A percentile compares a stretch with the other conserved stretches of the same genome.
Evolutionary conservation across 179 eudicot genomes (phyloP).

Genomic region (Spergularia azorica): DNA sequence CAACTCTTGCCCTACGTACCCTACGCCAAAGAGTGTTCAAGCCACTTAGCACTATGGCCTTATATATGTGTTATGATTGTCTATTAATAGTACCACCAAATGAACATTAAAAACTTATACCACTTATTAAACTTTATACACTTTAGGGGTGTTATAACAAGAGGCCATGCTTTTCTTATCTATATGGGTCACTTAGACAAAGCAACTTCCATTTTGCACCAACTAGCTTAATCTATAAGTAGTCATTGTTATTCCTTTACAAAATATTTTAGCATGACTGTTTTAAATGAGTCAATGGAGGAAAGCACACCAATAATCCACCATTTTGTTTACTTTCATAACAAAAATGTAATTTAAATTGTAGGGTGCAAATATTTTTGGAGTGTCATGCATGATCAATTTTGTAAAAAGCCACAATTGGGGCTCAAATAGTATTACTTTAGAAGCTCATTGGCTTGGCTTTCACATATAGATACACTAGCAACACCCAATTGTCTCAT

Average conservation of each 20-base stretch:
- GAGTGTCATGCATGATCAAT: not conserved
- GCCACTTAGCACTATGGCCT: too few species aligned
- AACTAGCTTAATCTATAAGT: not conserved
- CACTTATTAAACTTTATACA: too few species aligned
- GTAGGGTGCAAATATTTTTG: not conserved
- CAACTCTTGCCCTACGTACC: too few species aligned
- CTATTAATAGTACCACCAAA: too few species aligned
- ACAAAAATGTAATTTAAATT: not conserved
- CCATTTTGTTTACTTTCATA: not conserved
- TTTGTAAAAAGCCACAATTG: not conserved
- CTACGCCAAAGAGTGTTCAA: too few species aligned
- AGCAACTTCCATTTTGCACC: not conserved
- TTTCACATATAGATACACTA: slow-evolving; percentile 3
- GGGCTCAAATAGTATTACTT: not conserved
- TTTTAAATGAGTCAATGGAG: too few species aligned
- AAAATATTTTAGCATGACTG: too few species aligned
- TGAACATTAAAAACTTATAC: too few species aligned
- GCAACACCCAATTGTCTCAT: slow-evolving; percentile 25
- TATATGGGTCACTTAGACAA: not conserved
- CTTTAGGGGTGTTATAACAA: not conserved
- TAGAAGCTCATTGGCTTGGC: slow-evolving; percentile 13
- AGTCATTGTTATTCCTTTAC: not conserved
- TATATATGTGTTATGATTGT: too few species aligned
- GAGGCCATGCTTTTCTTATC: not conserved
- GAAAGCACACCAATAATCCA: not conserved